Conservation (phyloP, 2,329 filamentous ascomycete species). For the Exophiala viscosa region DNA sequence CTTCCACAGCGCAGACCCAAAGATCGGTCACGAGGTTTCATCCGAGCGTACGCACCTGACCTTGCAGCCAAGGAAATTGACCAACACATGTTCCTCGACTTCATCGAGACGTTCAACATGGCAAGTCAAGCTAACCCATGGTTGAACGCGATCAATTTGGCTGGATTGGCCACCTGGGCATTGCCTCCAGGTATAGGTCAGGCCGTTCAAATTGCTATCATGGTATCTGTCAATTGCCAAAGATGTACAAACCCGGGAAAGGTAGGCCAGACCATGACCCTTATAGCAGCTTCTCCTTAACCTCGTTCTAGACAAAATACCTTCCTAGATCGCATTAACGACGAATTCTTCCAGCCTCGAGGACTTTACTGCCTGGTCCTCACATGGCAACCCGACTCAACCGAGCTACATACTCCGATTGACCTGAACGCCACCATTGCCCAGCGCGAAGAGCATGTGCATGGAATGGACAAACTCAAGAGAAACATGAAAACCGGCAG, state of each 20-base stretch:
- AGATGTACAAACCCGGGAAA: constrained; percentile 16
- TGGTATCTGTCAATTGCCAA: constrained; percentile 7
- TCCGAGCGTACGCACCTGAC: constrained; percentile 50
- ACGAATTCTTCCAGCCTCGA: constrained; percentile 53
- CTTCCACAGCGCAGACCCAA: constrained; percentile 51
- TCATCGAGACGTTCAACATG: constrained; percentile 45
- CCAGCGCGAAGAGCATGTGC: constrained; percentile 2
- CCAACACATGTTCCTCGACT: constrained; percentile 48
- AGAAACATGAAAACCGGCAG: constrained; percentile 3
- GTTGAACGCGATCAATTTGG: constrained; percentile 16
- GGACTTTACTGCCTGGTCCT: constrained; percentile 55
- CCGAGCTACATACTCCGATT: constrained; percentile 34
- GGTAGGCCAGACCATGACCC: background rate
- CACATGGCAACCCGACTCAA: constrained; percentile 46
- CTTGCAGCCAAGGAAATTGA: constrained; percentile 45
- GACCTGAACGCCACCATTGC: constrained; percentile 36
- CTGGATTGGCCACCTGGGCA: background rate
- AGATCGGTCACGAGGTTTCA: constrained; percentile 47
- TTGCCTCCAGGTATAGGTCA: constrained; percentile 1
- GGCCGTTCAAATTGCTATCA: constrained; percentile 6
- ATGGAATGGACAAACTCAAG: constrained; percentile 10
- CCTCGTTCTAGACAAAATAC: constrained; percentile 40
- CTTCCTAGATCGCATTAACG: constrained; percentile 55
- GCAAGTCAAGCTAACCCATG: background rate
- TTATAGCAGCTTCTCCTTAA: constrained; percentile 9